Percentiles rank a stretch among this genome's conserved stretches.
phyloP scores from a whole-genome alignment of 192 early-diverging fungal genomes.

The Backusella tuberculispora region DNA sequence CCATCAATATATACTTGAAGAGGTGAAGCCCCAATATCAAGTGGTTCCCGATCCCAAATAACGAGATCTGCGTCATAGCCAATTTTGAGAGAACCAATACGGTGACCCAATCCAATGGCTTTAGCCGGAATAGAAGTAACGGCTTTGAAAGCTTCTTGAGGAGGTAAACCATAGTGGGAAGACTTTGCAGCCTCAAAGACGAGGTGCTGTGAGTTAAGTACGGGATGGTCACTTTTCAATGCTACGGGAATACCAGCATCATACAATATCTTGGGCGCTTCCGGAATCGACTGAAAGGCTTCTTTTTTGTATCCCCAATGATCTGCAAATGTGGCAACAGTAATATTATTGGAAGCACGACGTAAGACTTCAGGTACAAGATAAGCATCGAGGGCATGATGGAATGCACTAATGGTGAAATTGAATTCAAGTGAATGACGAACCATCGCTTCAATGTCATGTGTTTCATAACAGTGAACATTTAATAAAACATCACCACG shows the following conservation, averaged over 20 bases:
- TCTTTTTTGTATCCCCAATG: slow-evolving; percentile 76
- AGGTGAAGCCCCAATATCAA: slow-evolving; percentile 71
- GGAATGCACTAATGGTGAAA: slow-evolving; percentile 74
- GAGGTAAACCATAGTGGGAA: slow-evolving; percentile 69
- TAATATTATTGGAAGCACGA: slow-evolving; percentile 63
- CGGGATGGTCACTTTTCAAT: slow-evolving; percentile 81
- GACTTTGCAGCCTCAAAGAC: slow-evolving; percentile 78
- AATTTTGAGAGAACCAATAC: slow-evolving; percentile 64
- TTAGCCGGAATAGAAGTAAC: slow-evolving; percentile 77
- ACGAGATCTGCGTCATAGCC: slow-evolving; percentile 85
- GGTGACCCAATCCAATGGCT: slow-evolving; percentile 65
- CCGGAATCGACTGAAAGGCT: slow-evolving; percentile 66
- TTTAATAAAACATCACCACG: slow-evolving; percentile 73
- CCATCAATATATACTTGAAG: slow-evolving; percentile 80
- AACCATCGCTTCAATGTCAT: slow-evolving; percentile 77
- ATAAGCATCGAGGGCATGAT: slow-evolving; percentile 82
- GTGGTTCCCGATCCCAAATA: slow-evolving; percentile 76
- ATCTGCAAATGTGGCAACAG: slow-evolving; percentile 71
- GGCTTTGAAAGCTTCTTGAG: slow-evolving; percentile 58
- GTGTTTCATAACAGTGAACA: slow-evolving; percentile 71
- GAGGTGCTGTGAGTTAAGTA: slow-evolving; percentile 74
- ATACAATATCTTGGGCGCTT: slow-evolving; percentile 61
- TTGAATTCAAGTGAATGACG: slow-evolving; percentile 74
- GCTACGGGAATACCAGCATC: slow-evolving; percentile 75
- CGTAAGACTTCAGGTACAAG: slow-evolving; percentile 64